Percentiles rank a stretch among this genome's conserved stretches.
phyloP scores from a whole-genome alignment of 805 yeast species.

The Nakazawaea laoshanensis region DNA sequence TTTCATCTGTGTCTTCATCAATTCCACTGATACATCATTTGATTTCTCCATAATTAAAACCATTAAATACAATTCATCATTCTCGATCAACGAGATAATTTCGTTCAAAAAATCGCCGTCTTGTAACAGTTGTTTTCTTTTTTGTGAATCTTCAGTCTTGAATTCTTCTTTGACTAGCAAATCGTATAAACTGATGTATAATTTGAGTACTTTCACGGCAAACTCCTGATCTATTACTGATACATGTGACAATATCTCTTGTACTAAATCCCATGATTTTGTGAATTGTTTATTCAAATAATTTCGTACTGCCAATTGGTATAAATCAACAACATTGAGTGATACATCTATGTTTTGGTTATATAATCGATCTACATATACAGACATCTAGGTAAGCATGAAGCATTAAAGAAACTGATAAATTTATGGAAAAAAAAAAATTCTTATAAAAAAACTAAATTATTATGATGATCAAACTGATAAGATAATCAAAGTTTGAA shows the following conservation, averaged over 20 bases:
- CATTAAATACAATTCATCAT: constrained; percentile 20
- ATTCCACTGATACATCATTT: constrained; percentile 16
- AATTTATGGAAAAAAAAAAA: no score
- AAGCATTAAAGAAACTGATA: no score
- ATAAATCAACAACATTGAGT: constrained; percentile 11
- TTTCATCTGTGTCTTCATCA: constrained; percentile 17
- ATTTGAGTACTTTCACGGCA: constrained; percentile 15
- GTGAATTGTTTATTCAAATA: constrained; percentile 26
- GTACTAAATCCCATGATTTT: constrained; percentile 18
- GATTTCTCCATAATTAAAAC: constrained; percentile 22
- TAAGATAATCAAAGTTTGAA: no score
- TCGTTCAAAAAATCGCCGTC: constrained; percentile 17
- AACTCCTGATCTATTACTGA: constrained; percentile 9
- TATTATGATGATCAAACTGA: background rate
- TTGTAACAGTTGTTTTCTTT: constrained; percentile 11
- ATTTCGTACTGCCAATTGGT: constrained; percentile 31
- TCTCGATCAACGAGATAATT: constrained; percentile 12
- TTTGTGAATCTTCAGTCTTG: background rate
- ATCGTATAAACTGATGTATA: constrained; percentile 21
- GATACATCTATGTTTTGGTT: constrained; percentile 3
- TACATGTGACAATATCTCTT: constrained; percentile 14
- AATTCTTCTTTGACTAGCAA: constrained; percentile 17
- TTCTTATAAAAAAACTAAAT: no score
- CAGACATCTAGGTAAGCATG: no score
- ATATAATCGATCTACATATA: no score